A percentile compares a stretch with the other conserved stretches of the same genome.
Conservation (phyloP, 2,329 filamentous ascomycete genomes). For the Triangularia verruculosa region DNA sequence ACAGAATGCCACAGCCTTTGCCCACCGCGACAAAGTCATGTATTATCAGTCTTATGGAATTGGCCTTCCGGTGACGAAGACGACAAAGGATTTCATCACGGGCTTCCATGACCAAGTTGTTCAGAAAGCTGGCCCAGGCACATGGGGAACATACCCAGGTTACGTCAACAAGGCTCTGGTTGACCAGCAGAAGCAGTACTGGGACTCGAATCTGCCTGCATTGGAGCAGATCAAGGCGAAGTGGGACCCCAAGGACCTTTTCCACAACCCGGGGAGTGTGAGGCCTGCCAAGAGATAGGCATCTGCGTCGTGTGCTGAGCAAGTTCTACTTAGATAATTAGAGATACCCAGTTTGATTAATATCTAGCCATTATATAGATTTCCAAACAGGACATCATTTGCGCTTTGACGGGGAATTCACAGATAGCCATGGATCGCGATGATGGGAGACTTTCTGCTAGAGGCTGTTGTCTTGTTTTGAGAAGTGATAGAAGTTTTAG, state of each 20-base stretch:
- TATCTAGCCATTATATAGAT: background rate
- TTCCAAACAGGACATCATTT: background rate
- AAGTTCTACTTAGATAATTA: background rate
- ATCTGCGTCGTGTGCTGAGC: background rate
- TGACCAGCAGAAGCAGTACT: conserved; percentile 51
- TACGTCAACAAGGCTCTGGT: conserved; percentile 56
- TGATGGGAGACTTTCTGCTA: no score
- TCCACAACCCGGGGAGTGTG: conserved; percentile 60
- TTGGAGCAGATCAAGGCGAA: conserved; percentile 49
- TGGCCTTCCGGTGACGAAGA: conserved; percentile 45
- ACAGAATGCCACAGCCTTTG: conserved; percentile 56
- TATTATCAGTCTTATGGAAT: conserved; percentile 62
- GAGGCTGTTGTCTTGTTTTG: no score
- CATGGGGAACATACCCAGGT: conserved; percentile 56
- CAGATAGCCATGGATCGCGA: no score
- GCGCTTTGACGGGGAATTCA: background rate
- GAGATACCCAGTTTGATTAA: background rate
- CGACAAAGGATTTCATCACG: conserved; percentile 49
- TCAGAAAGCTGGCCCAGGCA: conserved; percentile 35
- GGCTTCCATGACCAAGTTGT: conserved; percentile 47
- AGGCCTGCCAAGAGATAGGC: conserved; percentile 25
- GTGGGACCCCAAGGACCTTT: conserved; percentile 53
- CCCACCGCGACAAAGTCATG: conserved; percentile 61
- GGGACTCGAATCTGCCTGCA: conserved; percentile 48
- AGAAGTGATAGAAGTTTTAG: no score